Evolutionary conservation across 176 grass and related monocot genomes (phyloP).

Genomic region (Alloteropsis semialata): DNA sequence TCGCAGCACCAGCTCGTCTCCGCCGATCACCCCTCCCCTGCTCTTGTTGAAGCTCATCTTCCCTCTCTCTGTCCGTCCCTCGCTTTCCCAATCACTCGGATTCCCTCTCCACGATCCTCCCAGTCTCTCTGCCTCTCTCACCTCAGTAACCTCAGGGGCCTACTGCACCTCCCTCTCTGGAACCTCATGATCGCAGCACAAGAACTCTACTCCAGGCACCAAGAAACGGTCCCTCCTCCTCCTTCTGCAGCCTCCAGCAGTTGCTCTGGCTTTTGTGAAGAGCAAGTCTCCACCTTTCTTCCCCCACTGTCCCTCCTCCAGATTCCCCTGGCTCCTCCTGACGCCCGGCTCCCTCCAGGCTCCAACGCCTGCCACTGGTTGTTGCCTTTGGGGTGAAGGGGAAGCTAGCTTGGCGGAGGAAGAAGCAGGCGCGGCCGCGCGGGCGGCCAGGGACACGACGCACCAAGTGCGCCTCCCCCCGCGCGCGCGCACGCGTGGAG

Average conservation of each 20-base stretch:
- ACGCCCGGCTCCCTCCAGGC: too few relatives aligned
- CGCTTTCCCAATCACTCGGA: neutral
- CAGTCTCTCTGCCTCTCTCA: neutral
- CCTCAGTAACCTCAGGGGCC: neutral
- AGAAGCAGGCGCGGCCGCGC: too few relatives aligned
- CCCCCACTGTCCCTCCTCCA: neutral
- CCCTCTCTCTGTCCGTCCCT: neutral
- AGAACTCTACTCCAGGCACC: neutral
- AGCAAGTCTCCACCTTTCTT: slow-evolving; percentile 22
- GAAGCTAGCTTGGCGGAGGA: slow-evolving; percentile 16
- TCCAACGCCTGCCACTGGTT: neutral
- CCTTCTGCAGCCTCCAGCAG: neutral
- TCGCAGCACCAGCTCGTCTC: slow-evolving; percentile 35
- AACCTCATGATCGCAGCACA: slow-evolving; percentile 9
- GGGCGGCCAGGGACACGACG: slow-evolving; percentile 2
- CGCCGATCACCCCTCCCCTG: neutral
- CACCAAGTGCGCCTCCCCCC: slow-evolving; percentile 37
- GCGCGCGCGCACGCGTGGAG: neutral
- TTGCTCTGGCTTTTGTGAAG: slow-evolving; percentile 30
- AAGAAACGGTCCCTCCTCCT: slow-evolving; percentile 26
- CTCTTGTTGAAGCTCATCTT: slow-evolving; percentile 61
- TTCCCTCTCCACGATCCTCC: too few relatives aligned
- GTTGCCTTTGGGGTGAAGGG: slow-evolving; percentile 57
- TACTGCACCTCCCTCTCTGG: neutral
- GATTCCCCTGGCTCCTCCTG: slow-evolving; percentile 21